These are phyloP conservation scores for Postia placenta DNA, from an alignment of 768 basidiomycete species.

Conservation along the genomic window DNA sequence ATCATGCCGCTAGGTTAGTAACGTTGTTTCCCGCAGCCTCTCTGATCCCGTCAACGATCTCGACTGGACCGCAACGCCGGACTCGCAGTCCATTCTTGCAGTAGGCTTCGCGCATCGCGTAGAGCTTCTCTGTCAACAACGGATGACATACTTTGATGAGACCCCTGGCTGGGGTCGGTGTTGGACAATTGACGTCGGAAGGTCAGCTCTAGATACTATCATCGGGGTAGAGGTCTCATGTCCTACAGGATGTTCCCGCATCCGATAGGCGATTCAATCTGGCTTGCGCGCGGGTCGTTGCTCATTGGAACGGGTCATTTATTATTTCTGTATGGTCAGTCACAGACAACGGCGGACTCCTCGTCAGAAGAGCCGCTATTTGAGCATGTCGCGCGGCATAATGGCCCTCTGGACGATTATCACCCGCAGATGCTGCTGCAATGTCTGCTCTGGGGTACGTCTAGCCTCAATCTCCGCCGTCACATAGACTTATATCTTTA, in stretches of 20 bases:
- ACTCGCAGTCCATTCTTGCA: slow-evolving; percentile 85
- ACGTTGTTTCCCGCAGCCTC: slow-evolving; percentile 14
- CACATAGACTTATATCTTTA: not conserved
- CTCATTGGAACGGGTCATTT: slow-evolving; percentile 80
- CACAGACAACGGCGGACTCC: not conserved
- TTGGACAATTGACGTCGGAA: slow-evolving; percentile 60
- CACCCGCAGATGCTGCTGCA: slow-evolving; percentile 92
- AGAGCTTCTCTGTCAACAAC: slow-evolving; percentile 86
- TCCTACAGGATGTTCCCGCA: slow-evolving; percentile 63
- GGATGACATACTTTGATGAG: slow-evolving; percentile 86
- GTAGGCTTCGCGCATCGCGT: slow-evolving; percentile 78
- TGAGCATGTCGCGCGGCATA: slow-evolving; percentile 73
- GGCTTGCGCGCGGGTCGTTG: slow-evolving; percentile 80
- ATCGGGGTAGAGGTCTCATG: slow-evolving; percentile 1
- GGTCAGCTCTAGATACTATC: no score
- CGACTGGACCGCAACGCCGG: slow-evolving; percentile 91
- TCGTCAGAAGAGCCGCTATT: slow-evolving; percentile 53
- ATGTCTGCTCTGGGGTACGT: slow-evolving; percentile 86
- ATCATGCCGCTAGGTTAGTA: not conserved
- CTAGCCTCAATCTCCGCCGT: slow-evolving; percentile 1
- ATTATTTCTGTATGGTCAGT: slow-evolving; percentile 70
- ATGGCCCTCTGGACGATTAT: slow-evolving; percentile 86
- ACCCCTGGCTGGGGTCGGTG: slow-evolving; percentile 75
- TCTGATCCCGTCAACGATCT: slow-evolving; percentile 70
- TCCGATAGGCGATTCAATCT: slow-evolving; percentile 84